phyloP scores from a whole-genome alignment of 305 asterid genomes.

The Solanum hybrid region DNA sequence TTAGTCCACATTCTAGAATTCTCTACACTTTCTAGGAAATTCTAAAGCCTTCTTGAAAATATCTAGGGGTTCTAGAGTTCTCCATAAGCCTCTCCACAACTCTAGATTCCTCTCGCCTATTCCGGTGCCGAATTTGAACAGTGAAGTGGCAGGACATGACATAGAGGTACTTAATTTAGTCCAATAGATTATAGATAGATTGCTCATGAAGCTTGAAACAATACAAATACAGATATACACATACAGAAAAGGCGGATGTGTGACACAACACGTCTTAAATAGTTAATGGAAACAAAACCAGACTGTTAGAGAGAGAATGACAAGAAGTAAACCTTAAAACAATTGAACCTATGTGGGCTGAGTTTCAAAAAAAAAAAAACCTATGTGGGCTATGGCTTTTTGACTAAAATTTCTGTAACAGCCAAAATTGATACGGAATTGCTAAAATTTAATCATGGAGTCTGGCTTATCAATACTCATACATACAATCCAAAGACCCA shows the following conservation, averaged over 20 bases:
- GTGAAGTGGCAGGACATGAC: too few species aligned
- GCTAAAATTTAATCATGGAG: neutral
- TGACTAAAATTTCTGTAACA: neutral
- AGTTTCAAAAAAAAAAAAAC: neutral
- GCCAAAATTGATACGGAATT: neutral
- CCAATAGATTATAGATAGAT: neutral
- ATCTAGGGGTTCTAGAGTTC: too few species aligned
- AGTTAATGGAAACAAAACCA: neutral
- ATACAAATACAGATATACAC: neutral
- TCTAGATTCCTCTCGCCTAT: too few species aligned
- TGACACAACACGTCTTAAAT: neutral
- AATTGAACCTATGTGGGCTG: neutral
- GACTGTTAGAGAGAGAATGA: neutral
- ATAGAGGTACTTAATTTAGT: neutral
- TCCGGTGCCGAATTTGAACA: too few species aligned
- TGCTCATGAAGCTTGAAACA: neutral
- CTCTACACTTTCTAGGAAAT: too few species aligned
- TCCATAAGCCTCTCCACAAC: too few species aligned
- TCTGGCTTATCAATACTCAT: neutral
- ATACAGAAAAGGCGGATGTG: neutral
- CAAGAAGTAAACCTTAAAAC: neutral
- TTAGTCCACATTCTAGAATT: too few species aligned
- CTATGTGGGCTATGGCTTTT: neutral
- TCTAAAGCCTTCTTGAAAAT: too few species aligned
- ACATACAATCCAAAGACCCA: neutral